These are phyloP conservation scores for Zea mays DNA, from an alignment of 176 grass and related monocot species.

Conservation along the genomic window Zm-B73-REFERENCE-NAM-5.0 NC_050100.1:222252001-222252500, in stretches of 20 bases:
- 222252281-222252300: slow-evolving; percentile 15
- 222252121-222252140: neutral
- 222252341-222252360: slow-evolving; percentile 91
- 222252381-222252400: slow-evolving; percentile 98
- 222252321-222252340: slow-evolving; percentile 81
- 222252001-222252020: slow-evolving; percentile 99
- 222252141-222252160: slow-evolving; percentile 57
- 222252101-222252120: neutral
- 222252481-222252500: neutral
- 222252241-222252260: slow-evolving; percentile 77
- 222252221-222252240: slow-evolving; percentile 98
- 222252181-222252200: slow-evolving; percentile 97
- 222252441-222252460: slow-evolving; percentile 7
- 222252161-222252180: slow-evolving; percentile 99
- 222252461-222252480: neutral
- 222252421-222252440: slow-evolving; percentile 95
- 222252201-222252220: slow-evolving; percentile 98
- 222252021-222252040: slow-evolving; percentile 97
- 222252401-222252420: slow-evolving; percentile 95
- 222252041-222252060: neutral
- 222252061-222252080: neutral
- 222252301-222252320: neutral
- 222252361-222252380: slow-evolving; percentile 96
- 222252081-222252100: neutral
- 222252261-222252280: neutral